phyloP scores from a whole-genome alignment of 1,139 yeast species.

The Yamadazyma pseudoaaseri region DNA sequence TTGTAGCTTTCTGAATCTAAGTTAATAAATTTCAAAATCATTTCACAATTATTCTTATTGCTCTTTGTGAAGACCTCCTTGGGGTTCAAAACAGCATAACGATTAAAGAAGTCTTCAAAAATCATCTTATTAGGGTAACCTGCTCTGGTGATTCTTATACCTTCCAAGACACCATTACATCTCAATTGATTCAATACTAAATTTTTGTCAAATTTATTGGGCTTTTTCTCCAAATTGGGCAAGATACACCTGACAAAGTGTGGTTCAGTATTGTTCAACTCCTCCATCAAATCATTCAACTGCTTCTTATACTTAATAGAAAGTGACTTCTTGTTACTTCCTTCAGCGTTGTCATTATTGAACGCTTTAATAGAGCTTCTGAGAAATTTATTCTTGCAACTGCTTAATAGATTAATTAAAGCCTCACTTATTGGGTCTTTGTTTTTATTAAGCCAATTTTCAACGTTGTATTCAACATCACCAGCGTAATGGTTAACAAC shows the following conservation, averaged over 20 bases:
- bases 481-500: constrained; percentile 93
- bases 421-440: constrained; percentile 90
- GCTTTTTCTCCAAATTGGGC: constrained; percentile 77
- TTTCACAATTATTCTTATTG: constrained; percentile 63
- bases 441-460: constrained; percentile 92
- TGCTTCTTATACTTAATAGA: constrained; percentile 88
- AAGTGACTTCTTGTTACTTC: constrained; percentile 56
- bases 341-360: constrained; percentile 29
- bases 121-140: constrained; percentile 94
- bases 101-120: constrained; percentile 72
- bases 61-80: constrained; percentile 48
- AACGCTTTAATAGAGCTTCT: constrained; percentile 13
- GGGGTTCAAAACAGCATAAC: constrained; percentile 67
- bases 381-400: constrained; percentile 56
- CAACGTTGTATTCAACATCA: constrained; percentile 86
- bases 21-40: constrained; percentile 59
- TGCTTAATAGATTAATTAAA: constrained; percentile 54
- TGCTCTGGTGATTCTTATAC: constrained; percentile 93
- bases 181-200: constrained; percentile 86
- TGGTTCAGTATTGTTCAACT: constrained; percentile 81
- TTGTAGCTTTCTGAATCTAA: constrained; percentile 68
- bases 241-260: constrained; percentile 96
- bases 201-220: constrained; percentile 69
- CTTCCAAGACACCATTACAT: constrained; percentile 97
- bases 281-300: constrained; percentile 66